A percentile compares a stretch with the other conserved stretches of the same genome.
These are phyloP conservation scores for Tylopilus balloui DNA, from an alignment of 768 basidiomycete genomes.

Conservation along the genomic window DNA sequence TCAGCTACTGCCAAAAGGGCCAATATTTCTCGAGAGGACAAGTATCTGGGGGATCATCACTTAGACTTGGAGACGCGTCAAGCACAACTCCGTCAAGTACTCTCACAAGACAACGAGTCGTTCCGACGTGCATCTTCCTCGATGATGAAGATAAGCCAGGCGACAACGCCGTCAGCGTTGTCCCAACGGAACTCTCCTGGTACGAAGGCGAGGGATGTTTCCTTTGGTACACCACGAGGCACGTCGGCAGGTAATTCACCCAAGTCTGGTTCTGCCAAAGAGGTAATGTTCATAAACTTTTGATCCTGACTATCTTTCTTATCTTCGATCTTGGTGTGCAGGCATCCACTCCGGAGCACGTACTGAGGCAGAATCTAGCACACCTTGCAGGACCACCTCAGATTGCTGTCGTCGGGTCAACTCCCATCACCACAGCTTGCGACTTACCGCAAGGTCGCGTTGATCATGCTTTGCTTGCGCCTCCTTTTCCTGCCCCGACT, in stretches of 20 bases:
- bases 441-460: conserved; percentile 25
- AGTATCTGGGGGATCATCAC: conserved; percentile 24
- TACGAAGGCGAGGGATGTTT: conserved; percentile 13
- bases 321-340: conserved; percentile 6
- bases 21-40: conserved; percentile 26
- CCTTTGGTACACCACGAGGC: conserved; percentile 22
- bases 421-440: conserved; percentile 15
- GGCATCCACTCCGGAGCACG: conserved; percentile 22
- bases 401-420: conserved; percentile 30
- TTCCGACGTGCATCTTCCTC: conserved; percentile 25
- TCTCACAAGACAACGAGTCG: conserved; percentile 26
- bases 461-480: conserved; percentile 24
- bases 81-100: conserved; percentile 30
- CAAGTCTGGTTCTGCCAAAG: conserved; percentile 17
- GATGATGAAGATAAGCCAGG: conserved; percentile 28
- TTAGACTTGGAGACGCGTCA: conserved; percentile 21
- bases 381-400: conserved; percentile 23
- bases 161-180: conserved; percentile 15
- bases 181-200: conserved; percentile 27
- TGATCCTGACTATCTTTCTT: conserved; percentile 1
- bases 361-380: conserved; percentile 7
- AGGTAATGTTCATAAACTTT: conserved; percentile 17
- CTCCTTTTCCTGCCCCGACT: conserved; percentile 27
- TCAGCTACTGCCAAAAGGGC: conserved; percentile 19
- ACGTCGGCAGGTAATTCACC: conserved; percentile 23